Percentiles rank a stretch among this genome's conserved stretches.
Evolutionary conservation across 176 grass and related monocot genomes (phyloP).

Genomic region (Oropetium thomaeum): DNA sequence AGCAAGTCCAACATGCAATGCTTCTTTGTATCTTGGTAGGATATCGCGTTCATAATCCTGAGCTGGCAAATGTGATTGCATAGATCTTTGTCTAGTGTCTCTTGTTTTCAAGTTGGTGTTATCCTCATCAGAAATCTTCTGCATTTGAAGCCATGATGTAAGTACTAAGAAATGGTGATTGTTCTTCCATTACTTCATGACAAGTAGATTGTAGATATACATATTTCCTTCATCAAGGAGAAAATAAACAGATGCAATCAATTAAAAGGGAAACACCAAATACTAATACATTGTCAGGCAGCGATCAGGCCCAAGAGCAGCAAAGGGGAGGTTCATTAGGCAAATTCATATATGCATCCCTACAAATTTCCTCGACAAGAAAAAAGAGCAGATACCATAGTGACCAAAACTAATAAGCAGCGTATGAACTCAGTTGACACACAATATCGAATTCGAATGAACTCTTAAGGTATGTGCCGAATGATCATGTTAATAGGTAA

Average conservation of each 20-base stretch:
- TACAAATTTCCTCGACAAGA: neutral
- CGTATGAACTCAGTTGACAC: neutral
- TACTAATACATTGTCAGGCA: neutral
- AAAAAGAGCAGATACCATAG: neutral
- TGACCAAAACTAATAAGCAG: neutral
- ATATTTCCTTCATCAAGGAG: neutral
- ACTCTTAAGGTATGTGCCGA: neutral
- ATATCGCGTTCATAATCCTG: conserved; percentile 89
- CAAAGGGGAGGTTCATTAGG: neutral
- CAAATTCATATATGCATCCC: neutral
- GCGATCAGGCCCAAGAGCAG: neutral
- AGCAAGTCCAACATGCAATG: conserved; percentile 50
- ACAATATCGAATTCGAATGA: no score
- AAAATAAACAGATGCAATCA: neutral
- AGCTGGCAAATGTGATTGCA: conserved; percentile 43
- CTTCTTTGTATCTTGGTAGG: conserved; percentile 80
- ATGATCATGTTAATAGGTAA: neutral
- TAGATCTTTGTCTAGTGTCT: conserved; percentile 23
- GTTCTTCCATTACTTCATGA: neutral
- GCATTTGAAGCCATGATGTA: conserved; percentile 14
- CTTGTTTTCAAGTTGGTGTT: conserved; percentile 12
- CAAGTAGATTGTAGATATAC: neutral
- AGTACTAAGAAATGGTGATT: neutral
- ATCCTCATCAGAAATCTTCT: conserved; percentile 61
- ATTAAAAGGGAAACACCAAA: neutral